Base-by-base conservation (phyloP, 768 basidiomycete species). In the Lactarius indigo region DNA sequence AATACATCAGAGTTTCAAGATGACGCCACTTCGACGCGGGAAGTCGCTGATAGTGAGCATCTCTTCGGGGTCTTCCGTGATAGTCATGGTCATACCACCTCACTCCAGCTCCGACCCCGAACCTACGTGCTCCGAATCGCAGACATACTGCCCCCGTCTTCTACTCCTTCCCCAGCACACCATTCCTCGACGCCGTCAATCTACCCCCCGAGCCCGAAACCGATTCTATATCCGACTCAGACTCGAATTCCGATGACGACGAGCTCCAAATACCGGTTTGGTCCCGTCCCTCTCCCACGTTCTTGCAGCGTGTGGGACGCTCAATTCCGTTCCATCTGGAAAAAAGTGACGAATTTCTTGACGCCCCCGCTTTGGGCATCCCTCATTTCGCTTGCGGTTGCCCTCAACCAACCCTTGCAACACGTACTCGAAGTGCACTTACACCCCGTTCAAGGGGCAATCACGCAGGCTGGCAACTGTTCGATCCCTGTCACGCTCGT, bases 361-460 rank as follows among this genome's bases (percentile, higher is more conserved):
- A 96, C 95, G 0, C 90, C 88, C 0, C 94, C 95, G 0, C 84
- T 96, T 47, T 89, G 91, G 82, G 90, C 92, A 0, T 88, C 93
- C 2, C 73, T 92, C 23, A 75, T 84, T 2, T 92, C 91, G 3
- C 78, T 96, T 47, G 57, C 91, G 55, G 90, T 94, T 41, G 95
- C 94, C 1, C 85, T 90, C 72, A 80, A 89, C 13, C 87, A 79
- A 8, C 90, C 91, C 2, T 67, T 96, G 6, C 94, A 98, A 74
- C 84, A 86, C 59, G 74, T 82, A 10, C 80, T 98, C 61, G 84
- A 88, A 30, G 76, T 80, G 5, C 84, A 87, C 69, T 79, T 91
- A 75, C 80, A 79, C 41, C 86, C 89, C 0, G 74, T 93, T 66
- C 90, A 86, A 72, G 84, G 87, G 33, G 89, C 92, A 0, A 76